These are phyloP conservation scores for Hypomontagnella submonticulosa DNA, from an alignment of 495 filamentous ascomycete species.

Conservation along the genomic window DNA sequence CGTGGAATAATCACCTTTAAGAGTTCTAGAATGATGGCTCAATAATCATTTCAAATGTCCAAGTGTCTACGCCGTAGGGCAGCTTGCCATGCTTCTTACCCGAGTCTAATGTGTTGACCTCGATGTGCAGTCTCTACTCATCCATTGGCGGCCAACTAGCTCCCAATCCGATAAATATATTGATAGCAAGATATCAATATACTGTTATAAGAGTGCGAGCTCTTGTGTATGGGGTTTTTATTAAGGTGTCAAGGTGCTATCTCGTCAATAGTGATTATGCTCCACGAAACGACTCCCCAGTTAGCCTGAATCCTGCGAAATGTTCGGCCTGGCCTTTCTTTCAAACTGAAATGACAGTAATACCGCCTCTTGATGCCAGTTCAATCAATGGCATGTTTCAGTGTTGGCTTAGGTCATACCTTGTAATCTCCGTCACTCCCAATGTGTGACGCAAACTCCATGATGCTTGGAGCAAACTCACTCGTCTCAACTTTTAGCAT, in stretches of 20 bases:
- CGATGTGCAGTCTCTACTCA: too few relatives aligned
- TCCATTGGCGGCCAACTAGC: too few relatives aligned
- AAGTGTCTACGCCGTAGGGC: too few relatives aligned
- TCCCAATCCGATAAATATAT: too few relatives aligned
- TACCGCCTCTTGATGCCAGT: slow-evolving; percentile 40
- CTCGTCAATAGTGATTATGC: not conserved
- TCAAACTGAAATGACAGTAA: slow-evolving; percentile 17
- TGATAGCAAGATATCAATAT: too few relatives aligned
- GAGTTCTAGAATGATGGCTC: too few relatives aligned
- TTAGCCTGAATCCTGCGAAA: not conserved
- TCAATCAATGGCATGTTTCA: slow-evolving; percentile 37
- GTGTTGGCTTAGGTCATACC: slow-evolving; percentile 36
- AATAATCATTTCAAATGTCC: too few relatives aligned
- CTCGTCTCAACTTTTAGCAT: slow-evolving; percentile 27
- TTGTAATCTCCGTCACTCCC: slow-evolving; percentile 37
- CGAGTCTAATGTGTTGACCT: too few relatives aligned
- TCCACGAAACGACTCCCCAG: not conserved
- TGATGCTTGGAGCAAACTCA: slow-evolving; percentile 37
- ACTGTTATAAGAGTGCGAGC: too few relatives aligned
- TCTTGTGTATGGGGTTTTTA: too few relatives aligned
- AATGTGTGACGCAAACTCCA: slow-evolving; percentile 29
- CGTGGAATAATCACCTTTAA: too few relatives aligned
- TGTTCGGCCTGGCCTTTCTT: not conserved
- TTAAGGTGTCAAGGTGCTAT: not conserved
- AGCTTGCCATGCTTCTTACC: too few relatives aligned